Evolutionary conservation across 331 rosid species (phyloP).

Genomic region (Malus hybrid): DNA sequence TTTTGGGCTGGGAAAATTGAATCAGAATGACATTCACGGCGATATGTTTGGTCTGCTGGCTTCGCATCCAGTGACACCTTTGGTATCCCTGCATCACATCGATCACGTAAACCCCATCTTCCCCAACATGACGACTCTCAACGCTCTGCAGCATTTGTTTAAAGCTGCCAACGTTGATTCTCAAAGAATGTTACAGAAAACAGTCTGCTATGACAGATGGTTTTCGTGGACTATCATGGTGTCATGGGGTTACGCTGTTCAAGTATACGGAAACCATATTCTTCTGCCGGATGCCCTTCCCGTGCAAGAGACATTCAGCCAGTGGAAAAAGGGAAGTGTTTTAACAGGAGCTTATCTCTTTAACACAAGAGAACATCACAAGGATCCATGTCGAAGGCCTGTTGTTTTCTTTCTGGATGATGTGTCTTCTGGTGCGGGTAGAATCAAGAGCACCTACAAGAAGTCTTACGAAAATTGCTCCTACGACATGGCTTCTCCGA

Average conservation of each 20-base stretch:
- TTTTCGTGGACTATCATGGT: conserved; percentile 75
- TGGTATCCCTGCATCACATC: conserved; percentile 68
- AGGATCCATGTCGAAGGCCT: conserved; percentile 65
- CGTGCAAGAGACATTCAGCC: conserved; percentile 59
- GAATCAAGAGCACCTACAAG: conserved; percentile 42
- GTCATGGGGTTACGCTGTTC: conserved; percentile 99
- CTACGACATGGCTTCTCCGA: conserved; percentile 31
- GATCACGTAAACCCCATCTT: conserved; percentile 59
- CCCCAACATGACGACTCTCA: conserved; percentile 54
- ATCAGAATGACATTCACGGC: conserved; percentile 68
- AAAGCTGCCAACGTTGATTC: conserved; percentile 55
- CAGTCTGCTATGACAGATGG: conserved; percentile 74
- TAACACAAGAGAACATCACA: conserved; percentile 36
- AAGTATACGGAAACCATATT: conserved; percentile 39
- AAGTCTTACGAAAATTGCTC: conserved; percentile 55
- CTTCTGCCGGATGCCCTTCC: conserved; percentile 44
- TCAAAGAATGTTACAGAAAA: conserved; percentile 64
- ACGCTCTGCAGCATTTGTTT: conserved; percentile 61
- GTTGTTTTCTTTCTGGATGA: conserved; percentile 49
- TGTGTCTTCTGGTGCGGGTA: conserved; percentile 25
- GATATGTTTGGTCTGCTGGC: conserved; percentile 69
- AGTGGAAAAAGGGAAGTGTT: conserved; percentile 42
- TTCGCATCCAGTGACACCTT: conserved; percentile 72
- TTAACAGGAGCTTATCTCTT: conserved; percentile 42
- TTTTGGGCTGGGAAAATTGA: neutral